Evolutionary conservation across 1,284 basidiomycete species (phyloP).

Genomic region (Pisolithus thermaeus): DNA sequence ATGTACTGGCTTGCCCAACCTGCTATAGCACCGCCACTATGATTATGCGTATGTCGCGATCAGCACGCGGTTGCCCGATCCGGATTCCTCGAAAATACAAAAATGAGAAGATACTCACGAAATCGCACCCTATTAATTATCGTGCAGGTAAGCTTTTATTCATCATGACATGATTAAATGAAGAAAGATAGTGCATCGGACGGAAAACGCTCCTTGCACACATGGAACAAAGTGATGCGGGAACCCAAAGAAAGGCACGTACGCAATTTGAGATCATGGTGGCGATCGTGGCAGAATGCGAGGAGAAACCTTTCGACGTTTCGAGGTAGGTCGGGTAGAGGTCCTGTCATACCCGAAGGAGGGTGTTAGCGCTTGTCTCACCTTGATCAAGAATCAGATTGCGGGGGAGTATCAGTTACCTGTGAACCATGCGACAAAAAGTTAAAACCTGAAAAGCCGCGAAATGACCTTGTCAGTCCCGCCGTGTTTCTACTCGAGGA

Average conservation of each 20-base stretch:
- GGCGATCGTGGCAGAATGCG: constrained; percentile 67
- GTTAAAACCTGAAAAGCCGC: constrained; percentile 64
- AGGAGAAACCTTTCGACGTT: constrained; percentile 50
- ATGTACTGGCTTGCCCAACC: constrained; percentile 81
- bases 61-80: neutral
- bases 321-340: constrained; percentile 79
- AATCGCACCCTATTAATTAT: neutral
- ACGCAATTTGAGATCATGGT: constrained; percentile 90
- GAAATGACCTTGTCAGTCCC: neutral
- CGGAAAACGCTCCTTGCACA: constrained; percentile 26
- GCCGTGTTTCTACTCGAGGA: neutral
- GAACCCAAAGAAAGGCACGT: constrained; percentile 28
- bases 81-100: neutral
- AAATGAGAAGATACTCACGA: neutral
- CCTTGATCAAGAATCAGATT: neutral
- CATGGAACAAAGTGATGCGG: no score
- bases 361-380: neutral
- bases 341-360: constrained; percentile 36
- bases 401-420: constrained; percentile 16
- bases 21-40: constrained; percentile 69
- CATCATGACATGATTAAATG: constrained; percentile 7
- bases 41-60: neutral
- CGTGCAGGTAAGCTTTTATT: neutral
- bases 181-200: constrained; percentile 60
- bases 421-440: constrained; percentile 89